Evolutionary conservation across 495 filamentous ascomycete species (phyloP).

Genomic region (Aspergillus wentii): DNA sequence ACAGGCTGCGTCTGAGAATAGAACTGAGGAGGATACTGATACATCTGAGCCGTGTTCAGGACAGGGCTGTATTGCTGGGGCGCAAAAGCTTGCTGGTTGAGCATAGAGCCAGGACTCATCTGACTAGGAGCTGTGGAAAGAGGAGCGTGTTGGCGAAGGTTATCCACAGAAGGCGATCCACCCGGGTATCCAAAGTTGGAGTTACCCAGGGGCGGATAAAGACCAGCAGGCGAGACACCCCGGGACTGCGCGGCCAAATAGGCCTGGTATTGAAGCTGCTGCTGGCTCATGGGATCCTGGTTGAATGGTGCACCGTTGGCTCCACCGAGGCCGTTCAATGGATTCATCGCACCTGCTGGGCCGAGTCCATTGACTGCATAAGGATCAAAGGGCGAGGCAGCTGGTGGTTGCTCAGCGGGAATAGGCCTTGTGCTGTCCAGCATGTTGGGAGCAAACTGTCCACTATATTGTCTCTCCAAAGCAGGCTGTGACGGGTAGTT

Average conservation of each 20-base stretch:
- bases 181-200: conserved; percentile 36
- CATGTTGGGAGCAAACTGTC: conserved; percentile 36
- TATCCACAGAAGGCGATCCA: conserved; percentile 36
- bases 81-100: conserved; percentile 38
- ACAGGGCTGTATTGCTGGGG: conserved; percentile 46
- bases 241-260: conserved; percentile 39
- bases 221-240: conserved; percentile 37
- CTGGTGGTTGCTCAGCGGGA: conserved; percentile 34
- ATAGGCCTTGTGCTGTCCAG: conserved; percentile 32
- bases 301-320: conserved; percentile 28
- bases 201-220: conserved; percentile 36
- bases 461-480: conserved; percentile 45
- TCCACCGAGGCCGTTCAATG: conserved; percentile 12
- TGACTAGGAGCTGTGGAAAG: conserved; percentile 28
- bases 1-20: conserved; percentile 41
- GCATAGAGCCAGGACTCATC: conserved; percentile 37
- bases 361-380: conserved; percentile 35
- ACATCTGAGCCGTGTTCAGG: conserved; percentile 44
- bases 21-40: conserved; percentile 49
- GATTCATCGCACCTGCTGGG: conserved; percentile 6
- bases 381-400: conserved; percentile 33
- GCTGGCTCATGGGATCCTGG: conserved; percentile 37
- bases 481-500: conserved; percentile 37
- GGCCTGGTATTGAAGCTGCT: conserved; percentile 45
- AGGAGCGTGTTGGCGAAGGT: conserved; percentile 33